phyloP scores from a whole-genome alignment of 2,329 filamentous ascomycete genomes.

The Epicoccum sorghinum region DNA sequence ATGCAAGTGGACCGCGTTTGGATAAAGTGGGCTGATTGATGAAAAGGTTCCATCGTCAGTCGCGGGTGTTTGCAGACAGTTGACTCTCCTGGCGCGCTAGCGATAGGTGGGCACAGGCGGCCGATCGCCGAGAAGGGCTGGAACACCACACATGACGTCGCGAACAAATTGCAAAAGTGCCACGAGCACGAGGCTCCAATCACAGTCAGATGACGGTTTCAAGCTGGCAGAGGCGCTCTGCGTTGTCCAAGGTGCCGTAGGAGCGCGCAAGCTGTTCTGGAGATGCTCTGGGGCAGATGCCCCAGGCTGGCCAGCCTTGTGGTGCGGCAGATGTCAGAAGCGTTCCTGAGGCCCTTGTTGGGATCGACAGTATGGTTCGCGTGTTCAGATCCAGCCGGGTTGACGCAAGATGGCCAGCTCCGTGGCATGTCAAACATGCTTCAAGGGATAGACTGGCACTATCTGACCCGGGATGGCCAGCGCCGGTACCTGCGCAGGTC shows the following conservation, averaged over 20 bases:
- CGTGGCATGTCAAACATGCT: not conserved
- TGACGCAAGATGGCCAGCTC: constrained; percentile 3
- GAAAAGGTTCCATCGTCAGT: not conserved
- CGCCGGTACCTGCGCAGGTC: not conserved
- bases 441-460: not conserved
- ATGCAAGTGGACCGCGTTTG: not conserved
- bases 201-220: not conserved
- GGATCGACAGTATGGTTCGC: constrained; percentile 8
- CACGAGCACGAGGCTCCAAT: constrained; percentile 9
- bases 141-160: constrained; percentile 9
- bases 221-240: not conserved
- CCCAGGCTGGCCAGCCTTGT: not conserved
- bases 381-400: constrained; percentile 6
- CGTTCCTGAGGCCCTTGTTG: constrained; percentile 7
- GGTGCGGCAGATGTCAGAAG: not conserved
- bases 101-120: not conserved
- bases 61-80: constrained; percentile 7
- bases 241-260: not conserved
- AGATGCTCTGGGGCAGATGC: not conserved
- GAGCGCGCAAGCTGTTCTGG: not conserved
- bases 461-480: not conserved
- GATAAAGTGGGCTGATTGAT: not conserved
- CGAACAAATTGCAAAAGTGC: not conserved
- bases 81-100: not conserved
- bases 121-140: not conserved